Evolutionary conservation across 208 protist genomes (phyloP).

Genomic region (Trichomonas gallinae): DNA sequence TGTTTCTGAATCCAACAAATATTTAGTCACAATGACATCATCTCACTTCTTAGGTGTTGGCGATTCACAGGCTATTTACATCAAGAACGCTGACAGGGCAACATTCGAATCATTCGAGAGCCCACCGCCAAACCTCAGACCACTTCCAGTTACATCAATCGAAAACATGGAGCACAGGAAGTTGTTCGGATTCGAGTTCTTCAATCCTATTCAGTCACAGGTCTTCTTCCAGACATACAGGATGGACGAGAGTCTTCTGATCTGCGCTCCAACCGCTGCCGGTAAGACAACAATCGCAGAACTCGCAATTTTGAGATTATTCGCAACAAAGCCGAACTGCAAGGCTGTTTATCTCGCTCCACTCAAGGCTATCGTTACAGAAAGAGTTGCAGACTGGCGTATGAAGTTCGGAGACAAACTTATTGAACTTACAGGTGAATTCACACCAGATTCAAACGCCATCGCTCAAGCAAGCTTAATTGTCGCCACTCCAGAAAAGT

Average conservation of each 20-base stretch:
- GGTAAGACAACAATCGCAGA: conserved; percentile 97
- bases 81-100: not conserved
- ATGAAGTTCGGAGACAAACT: conserved; percentile 63
- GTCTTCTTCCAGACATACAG: conserved; percentile 67
- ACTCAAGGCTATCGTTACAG: conserved; percentile 94
- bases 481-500: conserved; percentile 97
- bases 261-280: conserved; percentile 81
- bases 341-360: conserved; percentile 92
- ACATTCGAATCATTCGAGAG: not conserved
- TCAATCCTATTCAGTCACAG: conserved; percentile 94
- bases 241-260: conserved; percentile 86
- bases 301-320: conserved; percentile 83
- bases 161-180: not conserved
- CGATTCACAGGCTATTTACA: not conserved
- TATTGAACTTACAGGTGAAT: conserved; percentile 88
- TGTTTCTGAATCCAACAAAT: not conserved
- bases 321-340: conserved; percentile 57
- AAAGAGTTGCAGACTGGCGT: conserved; percentile 90
- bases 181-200: conserved; percentile 73
- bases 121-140: not conserved
- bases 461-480: conserved; percentile 71
- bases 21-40: not conserved
- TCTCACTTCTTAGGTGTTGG: not conserved
- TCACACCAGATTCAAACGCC: conserved; percentile 16
- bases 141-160: not conserved